Evolutionary conservation across 2,329 filamentous ascomycete species (phyloP).

Genomic region (Sordariomycetes sp.): DNA sequence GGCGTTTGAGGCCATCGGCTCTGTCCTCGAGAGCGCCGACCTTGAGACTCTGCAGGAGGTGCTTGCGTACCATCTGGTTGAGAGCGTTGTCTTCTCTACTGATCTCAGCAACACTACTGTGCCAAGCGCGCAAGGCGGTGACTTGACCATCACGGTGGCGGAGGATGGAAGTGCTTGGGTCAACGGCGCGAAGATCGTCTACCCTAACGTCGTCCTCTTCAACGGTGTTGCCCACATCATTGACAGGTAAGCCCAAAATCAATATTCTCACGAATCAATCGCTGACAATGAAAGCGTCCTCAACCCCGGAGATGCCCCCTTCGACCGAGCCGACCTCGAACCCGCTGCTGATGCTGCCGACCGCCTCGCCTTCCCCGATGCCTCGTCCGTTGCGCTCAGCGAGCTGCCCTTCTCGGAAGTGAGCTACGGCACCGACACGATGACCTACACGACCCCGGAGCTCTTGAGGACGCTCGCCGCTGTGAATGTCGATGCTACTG

Average conservation of each 20-base stretch:
- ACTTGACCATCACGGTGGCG: conserved; percentile 17
- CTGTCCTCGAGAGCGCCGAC: conserved; percentile 13
- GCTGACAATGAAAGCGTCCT: conserved; percentile 11
- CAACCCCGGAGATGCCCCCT: conserved; percentile 11
- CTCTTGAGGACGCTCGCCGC: conserved; percentile 16
- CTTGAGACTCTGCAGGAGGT: conserved; percentile 15
- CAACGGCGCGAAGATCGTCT: conserved; percentile 19
- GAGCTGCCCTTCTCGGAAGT: conserved; percentile 15
- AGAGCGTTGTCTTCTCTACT: conserved; percentile 19
- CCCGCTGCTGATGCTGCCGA: conserved; percentile 12
- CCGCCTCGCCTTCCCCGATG: conserved; percentile 15
- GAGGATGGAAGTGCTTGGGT: conserved; percentile 19
- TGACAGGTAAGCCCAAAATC: conserved; percentile 12
- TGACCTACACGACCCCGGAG: conserved; percentile 16
- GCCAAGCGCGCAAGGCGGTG: conserved; percentile 11
- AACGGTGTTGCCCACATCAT: conserved; percentile 23
- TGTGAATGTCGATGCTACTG: conserved; percentile 9
- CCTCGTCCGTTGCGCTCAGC: conserved; percentile 13
- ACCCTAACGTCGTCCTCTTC: conserved; percentile 17
- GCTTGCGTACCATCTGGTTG: conserved; percentile 19
- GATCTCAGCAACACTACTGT: conserved; percentile 15
- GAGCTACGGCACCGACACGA: conserved; percentile 11
- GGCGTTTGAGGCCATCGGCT: conserved; percentile 18
- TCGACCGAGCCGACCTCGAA: conserved; percentile 13
- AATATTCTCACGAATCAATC: neutral